Evolutionary conservation across 306 rosid species (phyloP), one percentile per base, ranked within the genome.

Genomic region (Castanospermum australe): DNA sequence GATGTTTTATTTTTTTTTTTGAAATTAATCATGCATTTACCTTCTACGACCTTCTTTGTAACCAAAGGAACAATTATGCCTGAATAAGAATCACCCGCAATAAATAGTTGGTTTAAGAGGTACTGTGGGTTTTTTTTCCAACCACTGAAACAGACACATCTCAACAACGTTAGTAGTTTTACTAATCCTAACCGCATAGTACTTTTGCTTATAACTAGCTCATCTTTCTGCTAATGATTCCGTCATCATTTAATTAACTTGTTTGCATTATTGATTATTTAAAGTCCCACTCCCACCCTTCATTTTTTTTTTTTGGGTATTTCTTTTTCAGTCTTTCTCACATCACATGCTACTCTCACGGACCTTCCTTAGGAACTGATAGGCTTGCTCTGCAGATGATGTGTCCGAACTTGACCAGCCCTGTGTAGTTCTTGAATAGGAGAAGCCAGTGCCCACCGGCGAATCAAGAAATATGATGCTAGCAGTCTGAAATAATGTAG

Each of bases 21-120:
- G 24, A 44, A 13, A 42, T 42, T 2, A 12, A 50, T 11, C 30
- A 7, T 51, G 30, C 9, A 17, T 8, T 39, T 78, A 78, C 82
- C 82, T 24, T 55, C 60, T 28, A 78, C 12, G 24, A 78, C n/a
- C 9, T 24, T 39, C 15, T 67, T 50, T 11, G 78, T 59, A 50
- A 79, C 6, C 44, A 71, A 25, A 36, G 83, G 83, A 48, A 60
- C 72, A 4, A 36, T 60, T 2, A 70, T 45, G 42, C 78, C 72
- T 4, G 72, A 15, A 64, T 79, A 79, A 79, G 83, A 70, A 36
- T 79, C 78, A 60, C 83, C 77, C 18, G 52, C 77, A 7, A 79
- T 79, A 38, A 59, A 79, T 13, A 79, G 52, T 71, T 51, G 72
- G n/a, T 59, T 48, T 15, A 3, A 33, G 18, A 79, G 83, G 61